phyloP scores from a whole-genome alignment of 129 eudicot genomes.

The Solidago caesia region DNA sequence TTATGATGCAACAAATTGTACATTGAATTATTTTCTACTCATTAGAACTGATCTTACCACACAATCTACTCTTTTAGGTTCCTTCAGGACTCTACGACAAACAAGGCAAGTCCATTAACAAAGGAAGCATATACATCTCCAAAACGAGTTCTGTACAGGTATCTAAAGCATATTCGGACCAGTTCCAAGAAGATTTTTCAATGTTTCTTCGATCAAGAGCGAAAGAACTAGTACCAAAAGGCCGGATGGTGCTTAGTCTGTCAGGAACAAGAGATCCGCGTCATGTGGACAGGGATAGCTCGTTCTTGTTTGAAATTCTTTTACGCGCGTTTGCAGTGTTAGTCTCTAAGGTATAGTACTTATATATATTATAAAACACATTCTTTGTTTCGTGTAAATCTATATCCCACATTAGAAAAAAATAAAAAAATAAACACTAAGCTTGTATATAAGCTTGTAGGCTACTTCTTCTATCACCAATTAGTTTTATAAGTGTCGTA shows the following conservation, averaged over 20 bases:
- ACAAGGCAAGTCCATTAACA: conserved; percentile 57
- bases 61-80: conserved; percentile 35
- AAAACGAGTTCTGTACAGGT: conserved; percentile 58
- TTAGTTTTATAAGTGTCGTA: neutral
- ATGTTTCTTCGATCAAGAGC: conserved; percentile 68
- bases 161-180: conserved; percentile 49
- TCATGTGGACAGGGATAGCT: conserved; percentile 75
- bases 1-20: too few relatives aligned
- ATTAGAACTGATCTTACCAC: neutral
- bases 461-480: too few relatives aligned
- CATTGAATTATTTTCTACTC: too few relatives aligned
- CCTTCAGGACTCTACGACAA: conserved; percentile 68
- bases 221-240: conserved; percentile 53
- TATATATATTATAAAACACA: neutral
- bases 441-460: too few relatives aligned
- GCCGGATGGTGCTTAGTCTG: conserved; percentile 66
- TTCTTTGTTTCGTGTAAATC: too few relatives aligned
- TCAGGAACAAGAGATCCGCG: conserved; percentile 53
- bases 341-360: conserved; percentile 45
- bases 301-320: conserved; percentile 72
- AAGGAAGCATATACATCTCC: conserved; percentile 61
- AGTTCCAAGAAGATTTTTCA: conserved; percentile 66
- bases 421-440: too few relatives aligned
- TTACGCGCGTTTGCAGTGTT: conserved; percentile 53
- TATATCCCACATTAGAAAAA: too few relatives aligned